phyloP scores from a whole-genome alignment of 106 monocot species.

The Hemerocallis citrina region DNA sequence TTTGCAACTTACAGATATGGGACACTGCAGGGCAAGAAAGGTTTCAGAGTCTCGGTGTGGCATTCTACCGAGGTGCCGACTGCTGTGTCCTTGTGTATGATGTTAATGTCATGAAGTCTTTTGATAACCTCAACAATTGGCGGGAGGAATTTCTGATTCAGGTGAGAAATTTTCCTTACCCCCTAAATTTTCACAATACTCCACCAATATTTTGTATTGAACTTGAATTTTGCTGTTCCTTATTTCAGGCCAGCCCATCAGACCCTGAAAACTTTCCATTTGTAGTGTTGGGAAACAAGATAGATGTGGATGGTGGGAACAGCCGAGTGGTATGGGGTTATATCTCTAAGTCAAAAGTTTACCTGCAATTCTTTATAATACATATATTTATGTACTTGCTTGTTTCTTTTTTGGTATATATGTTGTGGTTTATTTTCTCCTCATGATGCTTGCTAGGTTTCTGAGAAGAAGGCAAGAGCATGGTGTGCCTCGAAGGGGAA shows the following conservation, averaged over 20 bases:
- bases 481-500: conserved; percentile 89
- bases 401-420: background rate
- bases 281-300: conserved; percentile 62
- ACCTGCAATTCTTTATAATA: background rate
- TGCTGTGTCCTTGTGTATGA: conserved; percentile 79
- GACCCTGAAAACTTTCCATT: conserved; percentile 72
- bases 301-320: conserved; percentile 61
- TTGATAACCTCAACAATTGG: conserved; percentile 71
- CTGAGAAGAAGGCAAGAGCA: conserved; percentile 59
- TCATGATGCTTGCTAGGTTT: conserved; percentile 28
- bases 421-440: background rate
- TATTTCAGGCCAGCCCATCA: conserved; percentile 45
- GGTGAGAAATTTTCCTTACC: no score
- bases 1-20: conserved; percentile 44
- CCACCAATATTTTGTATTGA: background rate
- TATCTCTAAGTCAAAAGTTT: no score
- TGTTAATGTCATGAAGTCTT: conserved; percentile 59
- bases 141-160: conserved; percentile 69
- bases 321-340: conserved; percentile 51
- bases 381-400: background rate
- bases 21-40: conserved; percentile 73
- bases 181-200: background rate
- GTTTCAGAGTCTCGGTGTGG: conserved; percentile 76
- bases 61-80: conserved; percentile 69
- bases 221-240: background rate